Percentiles rank a stretch among this genome's conserved stretches.
Conservation (phyloP, 768 basidiomycete genomes). For the Mycena capillaripes region DNA sequence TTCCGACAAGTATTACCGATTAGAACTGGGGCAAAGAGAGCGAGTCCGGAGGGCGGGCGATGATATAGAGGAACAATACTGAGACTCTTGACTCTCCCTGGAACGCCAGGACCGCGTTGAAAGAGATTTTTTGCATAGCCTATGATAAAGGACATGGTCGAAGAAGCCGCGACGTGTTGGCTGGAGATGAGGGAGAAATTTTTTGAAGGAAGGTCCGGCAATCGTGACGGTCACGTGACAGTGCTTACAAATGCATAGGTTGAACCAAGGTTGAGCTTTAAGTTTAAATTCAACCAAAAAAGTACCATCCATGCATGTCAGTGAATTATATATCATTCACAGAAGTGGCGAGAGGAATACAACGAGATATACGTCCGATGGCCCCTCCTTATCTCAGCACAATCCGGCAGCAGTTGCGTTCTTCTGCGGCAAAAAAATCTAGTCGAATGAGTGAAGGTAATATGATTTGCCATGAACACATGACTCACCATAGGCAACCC, state of each 20-base stretch:
- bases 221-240: neutral
- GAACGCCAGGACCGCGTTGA: slow-evolving; percentile 7
- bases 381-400: neutral
- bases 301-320: too few species aligned
- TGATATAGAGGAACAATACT: slow-evolving; percentile 4
- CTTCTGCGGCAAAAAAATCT: neutral
- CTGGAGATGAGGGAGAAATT: too few species aligned
- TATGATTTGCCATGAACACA: neutral
- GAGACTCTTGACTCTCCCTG: slow-evolving; percentile 7
- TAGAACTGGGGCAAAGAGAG: slow-evolving; percentile 8
- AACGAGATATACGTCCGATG: too few species aligned
- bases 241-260: neutral
- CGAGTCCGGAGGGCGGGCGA: slow-evolving; percentile 18
- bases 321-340: too few species aligned
- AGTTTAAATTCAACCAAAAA: neutral
- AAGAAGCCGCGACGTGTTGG: too few species aligned
- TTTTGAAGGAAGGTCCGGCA: neutral
- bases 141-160: slow-evolving; percentile 12
- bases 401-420: neutral
- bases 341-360: too few species aligned
- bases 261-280: neutral
- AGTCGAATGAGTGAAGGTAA: neutral
- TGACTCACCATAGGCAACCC: neutral
- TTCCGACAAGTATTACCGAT: slow-evolving; percentile 14
- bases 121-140: slow-evolving; percentile 22